Conservation (phyloP, 768 basidiomycete genomes). For the Suillus fuscotomentosus region DNA sequence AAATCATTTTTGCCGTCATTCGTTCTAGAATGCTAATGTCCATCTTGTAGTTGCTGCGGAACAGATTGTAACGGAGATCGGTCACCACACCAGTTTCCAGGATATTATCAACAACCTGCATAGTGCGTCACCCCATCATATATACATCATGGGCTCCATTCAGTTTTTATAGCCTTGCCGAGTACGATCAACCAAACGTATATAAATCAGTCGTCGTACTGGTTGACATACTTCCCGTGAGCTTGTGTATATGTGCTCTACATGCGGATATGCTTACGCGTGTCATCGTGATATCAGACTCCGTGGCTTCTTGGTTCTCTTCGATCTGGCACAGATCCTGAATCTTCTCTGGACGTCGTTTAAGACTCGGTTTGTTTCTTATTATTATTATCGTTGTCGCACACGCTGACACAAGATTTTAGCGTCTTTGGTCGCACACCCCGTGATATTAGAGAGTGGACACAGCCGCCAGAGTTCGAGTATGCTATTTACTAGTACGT, state of each 20-base stretch:
- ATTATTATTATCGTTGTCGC: neutral
- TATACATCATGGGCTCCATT: slow-evolving; percentile 1
- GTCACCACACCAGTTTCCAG: slow-evolving; percentile 42
- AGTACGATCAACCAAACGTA: slow-evolving; percentile 81
- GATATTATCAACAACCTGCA: slow-evolving; percentile 45
- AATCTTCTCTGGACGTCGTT: slow-evolving; percentile 86
- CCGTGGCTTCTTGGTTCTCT: slow-evolving; percentile 91
- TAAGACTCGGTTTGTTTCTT: slow-evolving; percentile 66
- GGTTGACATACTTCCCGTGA: slow-evolving; percentile 94
- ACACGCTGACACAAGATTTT: slow-evolving; percentile 7
- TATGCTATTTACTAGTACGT: slow-evolving; percentile 83
- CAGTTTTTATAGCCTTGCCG: slow-evolving; percentile 54
- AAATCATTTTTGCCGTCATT: slow-evolving; percentile 10
- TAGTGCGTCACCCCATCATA: slow-evolving; percentile 26
- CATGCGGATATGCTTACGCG: slow-evolving; percentile 8
- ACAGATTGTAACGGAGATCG: slow-evolving; percentile 48
- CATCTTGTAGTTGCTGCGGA: slow-evolving; percentile 29
- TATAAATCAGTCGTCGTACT: slow-evolving; percentile 87
- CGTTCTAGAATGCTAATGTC: neutral
- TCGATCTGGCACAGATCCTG: slow-evolving; percentile 94
- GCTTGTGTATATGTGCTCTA: slow-evolving; percentile 24
- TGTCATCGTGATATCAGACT: slow-evolving; percentile 44
- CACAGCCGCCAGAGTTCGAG: slow-evolving; percentile 86
- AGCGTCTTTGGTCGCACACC: slow-evolving; percentile 87
- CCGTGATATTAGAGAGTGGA: slow-evolving; percentile 87